A percentile compares a stretch with the other conserved stretches of the same genome.
Evolutionary conservation across 495 filamentous ascomycete genomes (phyloP).

Genomic region (Amniculicola lignicola): DNA sequence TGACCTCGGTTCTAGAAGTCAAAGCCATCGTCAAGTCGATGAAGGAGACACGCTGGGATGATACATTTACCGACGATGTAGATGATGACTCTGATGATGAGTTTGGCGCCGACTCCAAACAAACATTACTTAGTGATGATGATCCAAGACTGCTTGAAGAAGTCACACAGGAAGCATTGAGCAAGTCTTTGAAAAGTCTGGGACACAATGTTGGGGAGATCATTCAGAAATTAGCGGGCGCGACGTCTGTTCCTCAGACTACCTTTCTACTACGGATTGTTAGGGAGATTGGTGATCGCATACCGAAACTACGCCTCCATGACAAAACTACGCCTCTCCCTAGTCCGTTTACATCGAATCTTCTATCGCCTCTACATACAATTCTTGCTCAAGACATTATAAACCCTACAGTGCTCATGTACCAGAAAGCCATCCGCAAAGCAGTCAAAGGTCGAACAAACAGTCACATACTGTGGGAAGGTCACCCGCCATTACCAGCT

Average conservation of each 20-base stretch:
- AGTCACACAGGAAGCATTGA: constrained; percentile 56
- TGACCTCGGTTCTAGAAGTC: constrained; percentile 58
- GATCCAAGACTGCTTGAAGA: constrained; percentile 66
- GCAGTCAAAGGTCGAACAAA: background rate
- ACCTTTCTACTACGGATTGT: constrained; percentile 72
- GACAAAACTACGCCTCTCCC: constrained; percentile 10
- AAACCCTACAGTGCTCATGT: constrained; percentile 4
- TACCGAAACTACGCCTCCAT: constrained; percentile 48
- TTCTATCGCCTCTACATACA: constrained; percentile 29
- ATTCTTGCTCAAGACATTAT: constrained; percentile 15
- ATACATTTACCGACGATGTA: constrained; percentile 68
- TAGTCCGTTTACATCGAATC: constrained; percentile 10
- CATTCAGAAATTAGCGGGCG: constrained; percentile 44
- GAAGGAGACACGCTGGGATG: constrained; percentile 67
- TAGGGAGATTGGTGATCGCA: constrained; percentile 66
- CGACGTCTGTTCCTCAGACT: constrained; percentile 46
- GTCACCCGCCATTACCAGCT: constrained; percentile 68
- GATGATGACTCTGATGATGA: constrained; percentile 55
- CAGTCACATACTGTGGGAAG: constrained; percentile 66
- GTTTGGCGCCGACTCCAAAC: constrained; percentile 51
- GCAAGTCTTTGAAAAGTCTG: constrained; percentile 57
- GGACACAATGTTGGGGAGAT: constrained; percentile 51
- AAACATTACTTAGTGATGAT: constrained; percentile 63
- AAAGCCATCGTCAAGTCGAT: constrained; percentile 62
- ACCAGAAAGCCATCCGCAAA: background rate